Base-by-base conservation (phyloP, 371 early-diverging fungal genomes). In the Rhizomucor miehei region DNA sequence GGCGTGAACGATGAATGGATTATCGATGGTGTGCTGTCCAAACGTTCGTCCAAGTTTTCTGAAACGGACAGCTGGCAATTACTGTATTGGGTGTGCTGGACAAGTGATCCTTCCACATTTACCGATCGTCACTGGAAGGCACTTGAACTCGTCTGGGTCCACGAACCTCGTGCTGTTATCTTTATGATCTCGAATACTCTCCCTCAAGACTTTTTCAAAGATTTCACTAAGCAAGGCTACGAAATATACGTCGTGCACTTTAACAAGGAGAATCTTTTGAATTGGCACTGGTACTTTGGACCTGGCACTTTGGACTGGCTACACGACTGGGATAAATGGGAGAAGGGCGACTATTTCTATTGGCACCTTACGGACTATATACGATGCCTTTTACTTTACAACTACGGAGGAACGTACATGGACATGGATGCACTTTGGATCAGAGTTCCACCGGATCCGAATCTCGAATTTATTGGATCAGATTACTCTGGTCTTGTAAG, bases 401-500 rank as follows among this genome's bases (percentile, higher is more conserved):
- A 84, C 44, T 86, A 86, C 49, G 86, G 86, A 44, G 86, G 86
- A 6, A 81, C 81, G 2, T 86, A 82, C 63, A 86, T 86, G 86
- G 86, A 86, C 51, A 81, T 86, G 81, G 86, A 84, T 51, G 82
- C 84, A 6, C 68, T 86, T 16, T 86, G 84, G 86, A 69, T 82
- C 8, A 77, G 82, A n/a, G 60, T 72, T 0, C 83, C 84, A 3
- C 81, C 82, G 0, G 74, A 84, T 39, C 54, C 69, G 0, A 63
- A 71, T 12, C 71, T 81, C 1, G 83, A 86, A 57, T 86, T 84
- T 44, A 81, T 86, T 56, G 86, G 86, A 2, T 73, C 84, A 0
- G 86, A 86, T 55, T 65, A 74, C 23, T 77, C 84, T 0, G 74
- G 72, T 10, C 58, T 74, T 1, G 52, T 62, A 11, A 59, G 69